Base-by-base conservation (phyloP, 768 basidiomycete species). In the Naganishia friedmannii region DNA sequence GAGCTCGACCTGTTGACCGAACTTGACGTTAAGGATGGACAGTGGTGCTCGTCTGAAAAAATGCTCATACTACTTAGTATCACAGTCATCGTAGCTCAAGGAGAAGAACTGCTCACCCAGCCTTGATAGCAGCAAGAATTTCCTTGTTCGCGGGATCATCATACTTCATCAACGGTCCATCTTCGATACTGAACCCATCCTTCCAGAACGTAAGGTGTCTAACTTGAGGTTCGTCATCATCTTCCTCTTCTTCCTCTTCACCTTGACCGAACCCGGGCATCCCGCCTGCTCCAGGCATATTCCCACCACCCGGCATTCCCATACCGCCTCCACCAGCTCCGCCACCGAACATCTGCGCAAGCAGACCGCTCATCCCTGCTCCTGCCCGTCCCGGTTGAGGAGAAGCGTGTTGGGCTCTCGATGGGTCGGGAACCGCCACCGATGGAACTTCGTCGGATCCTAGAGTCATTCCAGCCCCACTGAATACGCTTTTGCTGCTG, bases 141-240 rank as follows among this genome's bases (percentile, higher is more conserved):
- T 85, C 84, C 51, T 86, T 84, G 73, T 93, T 88, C 21, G 83
- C 84, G 0, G 91, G 90, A 71, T 93, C 87, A 68, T 90, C 89
- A 78, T 96, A 96, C 26, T 85, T 83, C 86, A 90, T 86, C 67
- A 98, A 83, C 34, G 88, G 88, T 6, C 93, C 92, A 72, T 93
- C 91, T 76, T 96, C 91, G 54, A 98, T 86, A 56, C 88, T 88
- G 81, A 96, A 97, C 0, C 96, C 96, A 70, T 97, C 86, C 48
- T 88, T 85, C 95, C 95, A 98, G 82, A 98, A 91, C 0, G 89
- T 93, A 53, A 98, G 83, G 67, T 86, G 85, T 10, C 95, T 88
- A 57, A 88, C 86, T 0, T 84, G 89, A 3, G 86, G 84, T 63
- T 87, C 86, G 69, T 85, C 85, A 70, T 85, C 84, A 7, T 81